Evolutionary conservation across 1,139 yeast species (phyloP), one percentile per base, ranked within the genome.

Genomic region (Blastobotrys raffinosifermentans): DNA sequence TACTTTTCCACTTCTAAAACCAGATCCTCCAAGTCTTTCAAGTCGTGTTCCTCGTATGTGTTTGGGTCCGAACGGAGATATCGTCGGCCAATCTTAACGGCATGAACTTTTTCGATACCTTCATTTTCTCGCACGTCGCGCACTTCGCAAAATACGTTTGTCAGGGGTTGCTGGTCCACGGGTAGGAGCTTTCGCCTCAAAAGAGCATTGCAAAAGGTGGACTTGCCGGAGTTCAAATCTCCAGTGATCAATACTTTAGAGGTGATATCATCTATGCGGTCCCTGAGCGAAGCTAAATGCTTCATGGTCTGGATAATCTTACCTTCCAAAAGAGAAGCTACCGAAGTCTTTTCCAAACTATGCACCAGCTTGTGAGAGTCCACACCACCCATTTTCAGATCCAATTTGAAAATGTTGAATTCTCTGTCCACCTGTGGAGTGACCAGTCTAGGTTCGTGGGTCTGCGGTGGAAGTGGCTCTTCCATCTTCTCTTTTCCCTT

Each of bases 81-180:
- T 0, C 65, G 67, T 5, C 60, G 53, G 1, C 78, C 83, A 15
- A 77, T 70, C 6, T 76, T 75, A n/a, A 93, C 77, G 0, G 98
- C 97, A 59, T 93, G 98, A 0, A 91, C 97, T 56, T 89, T 95
- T 59, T 91, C 97, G 11, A 76, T 54, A 11, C 80, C 75, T 32
- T 70, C 65, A 55, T 91, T 91, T 38, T 80, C 87, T 30, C 75
- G 69, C 8, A 91, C 86, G 58, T 91, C 96, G 15, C 85, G 68
- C 2, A 93, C 93, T 61, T 93, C 98, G 59, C 96, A 89, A 55
- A 93, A 93, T 1, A 93, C 96, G 40, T 86, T 80, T 0, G 99
- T 93, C 53, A 97, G 89, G 1, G 99, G 99, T 54, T 93, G 95
- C 56, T 93, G 98, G 60, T 93, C 99, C 51, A 84, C 95, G 0